phyloP scores from a whole-genome alignment of 2,329 filamentous ascomycete species.

The Fusarium sp. region DNA sequence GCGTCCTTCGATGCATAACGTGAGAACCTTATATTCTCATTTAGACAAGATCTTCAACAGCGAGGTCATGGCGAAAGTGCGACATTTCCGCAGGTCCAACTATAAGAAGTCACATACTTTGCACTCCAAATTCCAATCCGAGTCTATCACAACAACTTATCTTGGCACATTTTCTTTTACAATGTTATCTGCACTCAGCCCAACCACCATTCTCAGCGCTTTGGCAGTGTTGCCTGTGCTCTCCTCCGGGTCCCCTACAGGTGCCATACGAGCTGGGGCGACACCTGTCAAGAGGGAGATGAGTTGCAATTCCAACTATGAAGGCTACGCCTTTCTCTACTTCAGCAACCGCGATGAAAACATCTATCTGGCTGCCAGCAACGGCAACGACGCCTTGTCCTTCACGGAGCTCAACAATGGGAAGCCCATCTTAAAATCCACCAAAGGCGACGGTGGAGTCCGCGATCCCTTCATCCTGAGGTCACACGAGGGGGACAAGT shows the following conservation, averaged over 20 bases:
- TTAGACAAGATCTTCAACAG: background rate
- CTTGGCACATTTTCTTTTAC: rapidly evolving
- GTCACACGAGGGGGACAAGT: slow-evolving; percentile 1
- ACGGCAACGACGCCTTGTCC: background rate
- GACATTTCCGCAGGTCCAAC: background rate
- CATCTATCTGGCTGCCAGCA: slow-evolving; percentile 7
- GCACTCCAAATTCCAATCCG: background rate
- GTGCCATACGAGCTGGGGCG: rapidly evolving
- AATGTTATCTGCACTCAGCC: background rate
- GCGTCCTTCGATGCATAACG: background rate
- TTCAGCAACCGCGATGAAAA: background rate
- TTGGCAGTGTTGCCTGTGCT: background rate
- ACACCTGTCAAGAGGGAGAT: background rate
- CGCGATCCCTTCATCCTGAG: slow-evolving; percentile 11
- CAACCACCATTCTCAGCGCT: background rate
- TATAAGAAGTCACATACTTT: background rate
- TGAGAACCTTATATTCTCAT: background rate
- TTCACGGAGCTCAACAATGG: background rate
- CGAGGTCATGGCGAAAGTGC: background rate
- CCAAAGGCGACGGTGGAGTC: background rate
- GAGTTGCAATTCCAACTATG: background rate
- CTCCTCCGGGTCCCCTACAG: background rate
- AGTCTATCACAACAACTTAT: background rate
- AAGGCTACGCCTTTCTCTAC: slow-evolving; percentile 7
- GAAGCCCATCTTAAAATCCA: background rate